These are phyloP conservation scores for Starmerella sirachaensis DNA, from an alignment of 805 yeast species.

Conservation along the genomic window DNA sequence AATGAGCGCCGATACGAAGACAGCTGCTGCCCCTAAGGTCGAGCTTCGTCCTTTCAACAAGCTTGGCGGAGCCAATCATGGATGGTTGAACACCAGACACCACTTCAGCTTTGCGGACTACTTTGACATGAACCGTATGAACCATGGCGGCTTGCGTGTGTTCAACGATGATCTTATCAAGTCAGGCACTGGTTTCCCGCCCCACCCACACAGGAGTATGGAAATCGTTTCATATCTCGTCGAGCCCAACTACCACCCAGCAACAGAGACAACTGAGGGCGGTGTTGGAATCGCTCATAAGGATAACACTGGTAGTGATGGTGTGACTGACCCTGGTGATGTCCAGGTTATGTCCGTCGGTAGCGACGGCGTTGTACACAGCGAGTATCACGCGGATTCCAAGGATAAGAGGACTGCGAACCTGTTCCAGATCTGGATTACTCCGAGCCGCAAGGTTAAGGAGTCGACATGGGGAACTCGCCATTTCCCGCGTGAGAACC, in stretches of 20 bases:
- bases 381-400: constrained; percentile 14
- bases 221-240: constrained; percentile 15
- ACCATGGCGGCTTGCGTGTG: constrained; percentile 19
- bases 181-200: constrained; percentile 17
- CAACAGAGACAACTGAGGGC: constrained; percentile 12
- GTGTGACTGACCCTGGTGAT: constrained; percentile 17
- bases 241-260: constrained; percentile 13
- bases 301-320: constrained; percentile 17
- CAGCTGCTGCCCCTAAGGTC: too few species aligned
- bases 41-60: constrained; percentile 14
- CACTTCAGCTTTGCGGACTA: constrained; percentile 19
- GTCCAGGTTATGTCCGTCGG: constrained; percentile 20
- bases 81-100: constrained; percentile 17
- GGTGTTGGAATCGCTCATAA: constrained; percentile 17
- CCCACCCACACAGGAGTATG: constrained; percentile 20
- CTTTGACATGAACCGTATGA: constrained; percentile 16
- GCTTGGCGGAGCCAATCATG: constrained; percentile 18
- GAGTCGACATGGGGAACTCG: constrained; percentile 13
- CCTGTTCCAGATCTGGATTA: constrained; percentile 15
- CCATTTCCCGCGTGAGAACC: constrained; percentile 9
- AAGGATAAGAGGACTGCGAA: constrained; percentile 5
- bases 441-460: constrained; percentile 11
- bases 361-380: constrained; percentile 17
- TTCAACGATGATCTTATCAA: constrained; percentile 16
- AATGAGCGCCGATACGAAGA: too few species aligned